A percentile compares a stretch with the other conserved stretches of the same genome.
Evolutionary conservation across 352 stramenopile genomes (phyloP).

Genomic region (Phytophthora ohioensis): DNA sequence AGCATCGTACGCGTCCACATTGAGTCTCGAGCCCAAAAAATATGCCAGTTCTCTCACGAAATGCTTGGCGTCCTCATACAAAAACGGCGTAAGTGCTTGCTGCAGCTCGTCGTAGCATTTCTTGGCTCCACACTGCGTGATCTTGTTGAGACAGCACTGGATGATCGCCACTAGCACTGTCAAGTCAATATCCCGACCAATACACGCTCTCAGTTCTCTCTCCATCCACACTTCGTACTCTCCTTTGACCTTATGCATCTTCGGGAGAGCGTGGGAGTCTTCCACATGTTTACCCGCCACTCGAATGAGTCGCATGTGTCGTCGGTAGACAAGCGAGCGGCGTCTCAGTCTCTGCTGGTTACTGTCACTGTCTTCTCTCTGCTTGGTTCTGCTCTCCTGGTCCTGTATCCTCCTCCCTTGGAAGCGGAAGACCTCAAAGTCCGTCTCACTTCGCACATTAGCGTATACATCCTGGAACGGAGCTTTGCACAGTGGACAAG

Average conservation of each 20-base stretch:
- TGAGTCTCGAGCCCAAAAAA: slow-evolving; percentile 75
- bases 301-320: slow-evolving; percentile 55
- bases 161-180: slow-evolving; percentile 75
- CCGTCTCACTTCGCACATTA: slow-evolving; percentile 71
- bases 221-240: slow-evolving; percentile 71
- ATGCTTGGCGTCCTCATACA: slow-evolving; percentile 62
- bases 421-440: slow-evolving; percentile 69
- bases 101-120: slow-evolving; percentile 59
- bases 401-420: slow-evolving; percentile 31
- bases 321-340: slow-evolving; percentile 67
- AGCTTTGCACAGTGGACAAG: slow-evolving; percentile 78
- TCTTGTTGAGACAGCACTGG: slow-evolving; percentile 66
- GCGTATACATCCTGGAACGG: slow-evolving; percentile 63
- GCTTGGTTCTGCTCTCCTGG: slow-evolving; percentile 15
- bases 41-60: slow-evolving; percentile 74
- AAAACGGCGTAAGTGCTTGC: slow-evolving; percentile 62
- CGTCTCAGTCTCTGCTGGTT: slow-evolving; percentile 35
- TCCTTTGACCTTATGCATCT: slow-evolving; percentile 60
- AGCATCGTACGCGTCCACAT: slow-evolving; percentile 73
- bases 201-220: slow-evolving; percentile 73
- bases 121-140: slow-evolving; percentile 40
- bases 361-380: slow-evolving; percentile 8
- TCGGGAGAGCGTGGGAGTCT: slow-evolving; percentile 21
- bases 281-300: slow-evolving; percentile 52
- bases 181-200: slow-evolving; percentile 71